Conservation (phyloP, 441 rosid species). For the Jatropha podagrica region DNA sequence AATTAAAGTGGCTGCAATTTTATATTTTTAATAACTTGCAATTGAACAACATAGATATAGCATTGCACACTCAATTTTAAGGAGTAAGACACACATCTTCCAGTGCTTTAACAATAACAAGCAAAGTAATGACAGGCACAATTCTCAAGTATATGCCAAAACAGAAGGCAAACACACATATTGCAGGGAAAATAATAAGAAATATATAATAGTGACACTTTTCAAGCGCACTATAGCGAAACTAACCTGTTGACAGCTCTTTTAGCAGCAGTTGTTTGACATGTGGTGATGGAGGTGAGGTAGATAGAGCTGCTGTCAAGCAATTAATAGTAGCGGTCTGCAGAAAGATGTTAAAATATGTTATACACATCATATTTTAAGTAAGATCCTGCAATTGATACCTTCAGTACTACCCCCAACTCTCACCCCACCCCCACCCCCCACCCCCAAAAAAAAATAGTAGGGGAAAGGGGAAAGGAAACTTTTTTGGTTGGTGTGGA, state of each 20-base stretch:
- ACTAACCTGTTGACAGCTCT: slow-evolving; percentile 65
- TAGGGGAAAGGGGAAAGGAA: neutral
- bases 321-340: slow-evolving; percentile 79
- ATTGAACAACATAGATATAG: neutral
- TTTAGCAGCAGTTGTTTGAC: slow-evolving; percentile 64
- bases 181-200: neutral
- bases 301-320: slow-evolving; percentile 75
- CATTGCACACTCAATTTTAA: neutral
- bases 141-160: slow-evolving; percentile 1
- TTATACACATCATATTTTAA: slow-evolving; percentile 7
- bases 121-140: neutral
- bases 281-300: slow-evolving; percentile 55
- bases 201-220: neutral
- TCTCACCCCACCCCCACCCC: neutral
- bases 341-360: slow-evolving; percentile 22
- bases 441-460: neutral
- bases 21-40: neutral
- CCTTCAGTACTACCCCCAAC: neutral
- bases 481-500: too few species aligned
- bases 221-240: slow-evolving; percentile 7
- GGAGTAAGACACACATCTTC: neutral
- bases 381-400: neutral
- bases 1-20: neutral
- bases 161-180: neutral
- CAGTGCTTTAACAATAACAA: neutral